These are phyloP conservation scores for Pseudevernia furfuracea DNA, from an alignment of 495 filamentous ascomycete species.

Conservation along the genomic window DNA sequence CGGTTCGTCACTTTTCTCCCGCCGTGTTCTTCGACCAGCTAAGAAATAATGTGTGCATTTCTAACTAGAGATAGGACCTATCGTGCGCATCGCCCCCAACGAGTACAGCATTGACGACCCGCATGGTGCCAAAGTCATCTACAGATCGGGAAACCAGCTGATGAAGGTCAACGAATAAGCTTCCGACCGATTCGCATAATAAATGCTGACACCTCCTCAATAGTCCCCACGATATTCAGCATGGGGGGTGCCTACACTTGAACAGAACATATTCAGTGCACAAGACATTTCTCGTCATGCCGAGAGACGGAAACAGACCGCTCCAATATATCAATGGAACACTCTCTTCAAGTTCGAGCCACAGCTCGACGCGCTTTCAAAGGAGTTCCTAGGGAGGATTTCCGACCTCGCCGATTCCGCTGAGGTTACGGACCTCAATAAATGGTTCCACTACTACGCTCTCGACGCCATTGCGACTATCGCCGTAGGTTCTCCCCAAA, in stretches of 20 bases:
- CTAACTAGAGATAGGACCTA: slow-evolving; percentile 11
- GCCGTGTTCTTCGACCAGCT: too few species aligned
- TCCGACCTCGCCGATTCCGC: slow-evolving; percentile 24
- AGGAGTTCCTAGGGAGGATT: not conserved
- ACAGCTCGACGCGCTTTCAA: too few species aligned
- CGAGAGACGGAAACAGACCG: too few species aligned
- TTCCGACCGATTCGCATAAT: too few species aligned
- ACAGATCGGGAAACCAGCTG: slow-evolving; percentile 37
- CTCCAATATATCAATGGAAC: too few species aligned
- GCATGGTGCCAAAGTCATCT: slow-evolving; percentile 38
- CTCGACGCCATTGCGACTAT: slow-evolving; percentile 70
- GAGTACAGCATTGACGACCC: slow-evolving; percentile 44
- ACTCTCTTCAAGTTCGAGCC: too few species aligned
- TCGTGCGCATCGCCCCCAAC: slow-evolving; percentile 45
- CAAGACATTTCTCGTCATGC: too few species aligned
- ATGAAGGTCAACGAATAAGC: slow-evolving; percentile 31
- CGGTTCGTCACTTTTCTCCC: slow-evolving; percentile 17
- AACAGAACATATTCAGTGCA: too few species aligned
- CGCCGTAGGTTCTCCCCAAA: too few species aligned
- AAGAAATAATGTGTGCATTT: not conserved
- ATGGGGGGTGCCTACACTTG: too few species aligned
- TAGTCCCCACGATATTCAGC: too few species aligned
- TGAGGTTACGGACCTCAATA: slow-evolving; percentile 37
- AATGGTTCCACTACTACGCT: slow-evolving; percentile 73
- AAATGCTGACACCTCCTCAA: too few species aligned